These are phyloP conservation scores for Paspalum vaginatum DNA, from an alignment of 176 grass and related monocot species.

Conservation along the genomic window DNA sequence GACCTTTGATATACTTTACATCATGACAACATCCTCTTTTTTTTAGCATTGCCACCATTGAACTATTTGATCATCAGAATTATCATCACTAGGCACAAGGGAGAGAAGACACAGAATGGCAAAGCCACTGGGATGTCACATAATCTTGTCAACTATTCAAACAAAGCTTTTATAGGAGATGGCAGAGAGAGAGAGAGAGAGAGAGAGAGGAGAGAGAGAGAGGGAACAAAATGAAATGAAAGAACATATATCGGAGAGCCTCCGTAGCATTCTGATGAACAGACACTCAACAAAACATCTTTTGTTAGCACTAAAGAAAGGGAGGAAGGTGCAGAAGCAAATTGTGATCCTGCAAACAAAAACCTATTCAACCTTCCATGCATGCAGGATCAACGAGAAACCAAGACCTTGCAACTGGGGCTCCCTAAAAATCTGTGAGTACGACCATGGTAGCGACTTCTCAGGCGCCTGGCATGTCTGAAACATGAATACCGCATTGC, in stretches of 20 bases:
- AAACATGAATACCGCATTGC: constrained; percentile 75
- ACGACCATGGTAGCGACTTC: constrained; percentile 59
- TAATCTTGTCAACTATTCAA: constrained; percentile 50
- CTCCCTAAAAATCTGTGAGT: constrained; percentile 60
- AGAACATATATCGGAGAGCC: constrained; percentile 55
- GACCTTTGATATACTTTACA: constrained; percentile 44
- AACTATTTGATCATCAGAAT: constrained; percentile 40
- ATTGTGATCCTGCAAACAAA: constrained; percentile 44
- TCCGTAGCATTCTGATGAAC: constrained; percentile 44
- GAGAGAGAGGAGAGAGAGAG: neutral
- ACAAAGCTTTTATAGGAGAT: constrained; percentile 45
- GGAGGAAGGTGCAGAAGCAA: constrained; percentile 44
- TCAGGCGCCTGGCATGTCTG: constrained; percentile 63
- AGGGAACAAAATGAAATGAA: neutral
- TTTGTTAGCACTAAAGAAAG: constrained; percentile 57
- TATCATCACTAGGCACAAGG: constrained; percentile 22
- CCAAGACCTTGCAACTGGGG: constrained; percentile 55
- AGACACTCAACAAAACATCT: constrained; percentile 47
- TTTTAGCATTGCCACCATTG: constrained; percentile 28
- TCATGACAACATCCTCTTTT: constrained; percentile 42
- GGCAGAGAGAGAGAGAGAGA: constrained; percentile 18
- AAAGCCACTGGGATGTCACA: constrained; percentile 39
- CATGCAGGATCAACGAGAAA: constrained; percentile 68
- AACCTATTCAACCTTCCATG: constrained; percentile 69
- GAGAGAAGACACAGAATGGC: neutral